A percentile compares a stretch with the other conserved stretches of the same genome.
Conservation (phyloP, 768 basidiomycete genomes). For the Pulveroboletus sp. region DNA sequence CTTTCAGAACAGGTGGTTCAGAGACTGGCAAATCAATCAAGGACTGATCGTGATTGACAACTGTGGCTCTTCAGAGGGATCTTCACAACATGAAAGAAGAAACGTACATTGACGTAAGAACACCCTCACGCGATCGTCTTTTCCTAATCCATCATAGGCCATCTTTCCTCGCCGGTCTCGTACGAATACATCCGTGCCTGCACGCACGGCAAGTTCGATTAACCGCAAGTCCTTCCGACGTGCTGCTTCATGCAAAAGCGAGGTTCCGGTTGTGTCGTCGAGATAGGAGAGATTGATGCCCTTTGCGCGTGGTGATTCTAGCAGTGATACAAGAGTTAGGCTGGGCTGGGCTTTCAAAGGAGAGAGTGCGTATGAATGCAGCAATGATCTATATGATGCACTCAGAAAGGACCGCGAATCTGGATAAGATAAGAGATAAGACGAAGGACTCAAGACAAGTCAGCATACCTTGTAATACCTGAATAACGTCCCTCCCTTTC, state of each 20-base stretch:
- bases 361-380: conserved; percentile 71
- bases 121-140: conserved; percentile 75
- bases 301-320: conserved; percentile 63
- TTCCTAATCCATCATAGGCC: conserved; percentile 63
- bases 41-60: conserved; percentile 75
- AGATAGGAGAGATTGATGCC: conserved; percentile 76
- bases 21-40: conserved; percentile 48
- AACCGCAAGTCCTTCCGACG: conserved; percentile 72
- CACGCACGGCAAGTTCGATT: conserved; percentile 78
- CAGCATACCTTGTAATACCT: conserved; percentile 62
- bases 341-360: conserved; percentile 39
- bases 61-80: conserved; percentile 32
- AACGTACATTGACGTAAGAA: conserved; percentile 80
- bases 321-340: conserved; percentile 47
- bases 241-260: conserved; percentile 85
- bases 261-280: conserved; percentile 71
- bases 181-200: conserved; percentile 86
- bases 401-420: conserved; percentile 76
- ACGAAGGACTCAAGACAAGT: background rate
- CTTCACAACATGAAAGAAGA: background rate
- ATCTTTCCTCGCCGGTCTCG: conserved; percentile 70
- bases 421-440: conserved; percentile 26
- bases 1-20: conserved; percentile 61
- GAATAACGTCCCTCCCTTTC: conserved; percentile 57
- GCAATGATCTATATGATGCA: conserved; percentile 66